These are phyloP conservation scores for Phytophthora citrophthora DNA, from an alignment of 352 stramenopile species.

Conservation along the genomic window DNA sequence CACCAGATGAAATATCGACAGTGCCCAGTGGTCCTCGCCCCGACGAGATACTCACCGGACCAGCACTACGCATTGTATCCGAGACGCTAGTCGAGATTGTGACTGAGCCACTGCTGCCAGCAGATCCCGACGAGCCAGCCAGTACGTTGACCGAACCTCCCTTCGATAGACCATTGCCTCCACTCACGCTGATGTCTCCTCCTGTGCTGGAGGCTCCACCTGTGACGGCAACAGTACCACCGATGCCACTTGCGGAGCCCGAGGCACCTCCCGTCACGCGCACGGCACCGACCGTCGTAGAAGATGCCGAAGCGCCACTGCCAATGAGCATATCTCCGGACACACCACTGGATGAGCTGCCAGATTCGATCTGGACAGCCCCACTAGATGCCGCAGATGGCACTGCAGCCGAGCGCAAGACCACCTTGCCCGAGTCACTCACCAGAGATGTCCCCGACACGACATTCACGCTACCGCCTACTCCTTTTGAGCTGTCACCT, in stretches of 20 bases:
- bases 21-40: constrained; percentile 22
- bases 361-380: constrained; percentile 19
- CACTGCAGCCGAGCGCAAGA: constrained; percentile 19
- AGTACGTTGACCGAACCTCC: constrained; percentile 37
- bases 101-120: neutral
- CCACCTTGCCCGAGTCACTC: constrained; percentile 17
- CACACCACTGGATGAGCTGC: constrained; percentile 12
- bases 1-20: constrained; percentile 22
- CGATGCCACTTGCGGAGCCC: constrained; percentile 14
- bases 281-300: constrained; percentile 13
- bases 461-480: constrained; percentile 23
- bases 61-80: constrained; percentile 25
- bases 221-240: constrained; percentile 13
- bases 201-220: constrained; percentile 25
- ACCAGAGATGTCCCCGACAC: constrained; percentile 16
- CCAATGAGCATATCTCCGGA: constrained; percentile 20
- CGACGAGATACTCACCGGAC: constrained; percentile 21
- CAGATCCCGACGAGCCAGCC: neutral
- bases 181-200: constrained; percentile 15
- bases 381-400: constrained; percentile 23
- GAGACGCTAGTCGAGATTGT: constrained; percentile 15
- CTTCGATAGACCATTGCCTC: constrained; percentile 28
- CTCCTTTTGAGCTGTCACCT: constrained; percentile 15
- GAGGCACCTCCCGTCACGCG: constrained; percentile 16
- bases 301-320: constrained; percentile 23